Evolutionary conservation across 1,139 yeast genomes (phyloP).

Genomic region (Saccharomycopsis hybrid): DNA sequence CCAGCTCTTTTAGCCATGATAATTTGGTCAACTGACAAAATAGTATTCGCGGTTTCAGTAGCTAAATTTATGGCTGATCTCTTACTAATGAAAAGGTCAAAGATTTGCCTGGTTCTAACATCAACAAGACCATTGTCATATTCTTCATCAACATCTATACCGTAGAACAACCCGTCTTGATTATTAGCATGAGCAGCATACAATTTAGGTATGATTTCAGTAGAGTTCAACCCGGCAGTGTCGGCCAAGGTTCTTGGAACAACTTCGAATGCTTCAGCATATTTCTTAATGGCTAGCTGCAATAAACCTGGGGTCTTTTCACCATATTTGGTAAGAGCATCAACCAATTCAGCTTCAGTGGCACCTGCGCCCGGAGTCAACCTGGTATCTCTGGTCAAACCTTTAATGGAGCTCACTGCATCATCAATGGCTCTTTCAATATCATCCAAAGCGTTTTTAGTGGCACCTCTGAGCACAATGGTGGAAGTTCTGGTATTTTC

Average conservation of each 20-base stretch:
- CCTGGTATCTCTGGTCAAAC: slow-evolving; percentile 71
- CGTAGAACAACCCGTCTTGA: slow-evolving; percentile 40
- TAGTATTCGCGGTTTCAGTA: slow-evolving; percentile 90
- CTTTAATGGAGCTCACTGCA: slow-evolving; percentile 89
- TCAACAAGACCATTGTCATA: slow-evolving; percentile 65
- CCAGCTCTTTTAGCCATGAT: slow-evolving; percentile 89
- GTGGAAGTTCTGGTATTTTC: slow-evolving; percentile 77
- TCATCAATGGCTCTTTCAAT: slow-evolving; percentile 96
- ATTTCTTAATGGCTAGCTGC: slow-evolving; percentile 90
- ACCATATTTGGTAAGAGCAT: slow-evolving; percentile 74
- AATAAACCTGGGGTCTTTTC: slow-evolving; percentile 90
- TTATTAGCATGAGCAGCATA: slow-evolving; percentile 71
- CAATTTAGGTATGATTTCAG: slow-evolving; percentile 78
- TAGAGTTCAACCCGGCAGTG: slow-evolving; percentile 87
- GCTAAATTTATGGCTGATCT: slow-evolving; percentile 87
- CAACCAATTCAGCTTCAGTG: slow-evolving; percentile 83
- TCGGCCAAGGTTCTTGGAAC: slow-evolving; percentile 91
- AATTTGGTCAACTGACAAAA: slow-evolving; percentile 72
- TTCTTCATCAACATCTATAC: slow-evolving; percentile 69
- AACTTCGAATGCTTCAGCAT: slow-evolving; percentile 91
- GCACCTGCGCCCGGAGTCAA: slow-evolving; percentile 97
- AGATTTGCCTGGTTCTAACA: slow-evolving; percentile 61
- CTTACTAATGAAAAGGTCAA: slow-evolving; percentile 76
- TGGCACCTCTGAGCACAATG: slow-evolving; percentile 91
- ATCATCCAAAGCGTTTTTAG: slow-evolving; percentile 91